phyloP scores from a whole-genome alignment of 2,329 filamentous ascomycete genomes.

The Mollisia scopiformis region DNA sequence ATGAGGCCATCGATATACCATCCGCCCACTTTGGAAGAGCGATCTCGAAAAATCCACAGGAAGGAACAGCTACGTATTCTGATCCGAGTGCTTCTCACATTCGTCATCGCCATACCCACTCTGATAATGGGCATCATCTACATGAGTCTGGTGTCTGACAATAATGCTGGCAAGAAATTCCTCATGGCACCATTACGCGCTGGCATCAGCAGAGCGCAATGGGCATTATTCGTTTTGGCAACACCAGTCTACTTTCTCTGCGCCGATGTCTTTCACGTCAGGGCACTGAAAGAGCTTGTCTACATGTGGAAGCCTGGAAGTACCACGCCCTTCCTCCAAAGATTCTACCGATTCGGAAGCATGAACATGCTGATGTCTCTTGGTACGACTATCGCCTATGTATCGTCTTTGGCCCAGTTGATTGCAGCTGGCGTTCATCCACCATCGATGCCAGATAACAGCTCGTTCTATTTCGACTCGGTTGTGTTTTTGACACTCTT shows the following conservation, averaged over 20 bases:
- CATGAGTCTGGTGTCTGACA: slow-evolving; percentile 75
- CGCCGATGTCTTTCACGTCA: slow-evolving; percentile 81
- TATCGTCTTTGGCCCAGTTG: slow-evolving; percentile 80
- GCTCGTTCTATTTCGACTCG: slow-evolving; percentile 82
- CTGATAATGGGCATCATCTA: slow-evolving; percentile 89
- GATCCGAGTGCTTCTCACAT: slow-evolving; percentile 69
- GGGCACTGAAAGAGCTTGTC: slow-evolving; percentile 77
- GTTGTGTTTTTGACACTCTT: slow-evolving; percentile 93
- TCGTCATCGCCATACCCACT: slow-evolving; percentile 75
- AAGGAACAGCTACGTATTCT: slow-evolving; percentile 71
- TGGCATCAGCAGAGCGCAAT: slow-evolving; percentile 76
- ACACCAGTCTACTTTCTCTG: slow-evolving; percentile 88
- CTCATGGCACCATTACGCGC: slow-evolving; percentile 72
- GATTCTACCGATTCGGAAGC: slow-evolving; percentile 92
- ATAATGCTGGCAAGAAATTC: slow-evolving; percentile 61
- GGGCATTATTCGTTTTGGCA: slow-evolving; percentile 78
- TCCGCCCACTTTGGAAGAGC: slow-evolving; percentile 81
- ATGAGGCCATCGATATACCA: slow-evolving; percentile 76
- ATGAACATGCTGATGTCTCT: slow-evolving; percentile 95
- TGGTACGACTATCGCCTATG: slow-evolving; percentile 85
- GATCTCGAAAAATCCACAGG: slow-evolving; percentile 71
- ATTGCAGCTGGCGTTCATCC: slow-evolving; percentile 56
- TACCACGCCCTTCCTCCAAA: slow-evolving; percentile 69
- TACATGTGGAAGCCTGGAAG: slow-evolving; percentile 79
- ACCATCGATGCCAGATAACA: slow-evolving; percentile 44